Conservation (phyloP, 2,329 filamentous ascomycete species). For the Ascochyta pisi region DNA sequence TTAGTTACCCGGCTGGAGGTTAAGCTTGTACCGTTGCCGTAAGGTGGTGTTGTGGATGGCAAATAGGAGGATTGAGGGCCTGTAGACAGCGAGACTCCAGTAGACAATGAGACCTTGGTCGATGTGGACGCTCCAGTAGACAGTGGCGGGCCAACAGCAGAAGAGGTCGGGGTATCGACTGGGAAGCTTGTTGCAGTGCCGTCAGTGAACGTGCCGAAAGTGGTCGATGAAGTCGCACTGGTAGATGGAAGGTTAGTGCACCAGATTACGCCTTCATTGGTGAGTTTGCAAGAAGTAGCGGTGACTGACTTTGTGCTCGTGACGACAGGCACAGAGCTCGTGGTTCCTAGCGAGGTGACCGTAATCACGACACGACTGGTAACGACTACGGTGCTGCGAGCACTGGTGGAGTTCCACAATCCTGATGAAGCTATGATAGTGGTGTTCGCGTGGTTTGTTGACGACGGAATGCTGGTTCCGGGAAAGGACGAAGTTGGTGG, state of each 20-base stretch:
- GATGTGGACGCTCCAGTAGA: not conserved
- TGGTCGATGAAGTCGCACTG: constrained; percentile 10
- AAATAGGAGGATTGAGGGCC: not conserved
- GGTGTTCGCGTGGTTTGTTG: constrained; percentile 1
- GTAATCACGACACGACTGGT: constrained; percentile 16
- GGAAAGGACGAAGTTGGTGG: constrained; percentile 8
- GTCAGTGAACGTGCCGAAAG: constrained; percentile 23
- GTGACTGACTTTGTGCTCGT: constrained; percentile 21
- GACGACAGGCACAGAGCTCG: not conserved
- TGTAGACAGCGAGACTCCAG: constrained; percentile 5
- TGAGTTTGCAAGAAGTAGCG: not conserved
- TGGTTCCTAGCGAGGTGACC: not conserved
- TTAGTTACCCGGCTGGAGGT: not conserved
- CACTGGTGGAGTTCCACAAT: constrained; percentile 9
- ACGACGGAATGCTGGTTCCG: not conserved
- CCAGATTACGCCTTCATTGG: not conserved
- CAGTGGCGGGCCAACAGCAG: not conserved
- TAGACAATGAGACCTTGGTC: not conserved
- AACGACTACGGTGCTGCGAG: constrained; percentile 3
- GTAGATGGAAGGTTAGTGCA: constrained; percentile 9
- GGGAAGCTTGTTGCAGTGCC: constrained; percentile 28
- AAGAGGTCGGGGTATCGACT: constrained; percentile 16
- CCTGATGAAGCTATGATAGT: constrained; percentile 5
- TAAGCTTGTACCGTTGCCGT: constrained; percentile 5
- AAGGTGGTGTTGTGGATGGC: constrained; percentile 10